Base-by-base conservation (phyloP, 176 grass and related monocot species). In the Juncus effusus region DNA sequence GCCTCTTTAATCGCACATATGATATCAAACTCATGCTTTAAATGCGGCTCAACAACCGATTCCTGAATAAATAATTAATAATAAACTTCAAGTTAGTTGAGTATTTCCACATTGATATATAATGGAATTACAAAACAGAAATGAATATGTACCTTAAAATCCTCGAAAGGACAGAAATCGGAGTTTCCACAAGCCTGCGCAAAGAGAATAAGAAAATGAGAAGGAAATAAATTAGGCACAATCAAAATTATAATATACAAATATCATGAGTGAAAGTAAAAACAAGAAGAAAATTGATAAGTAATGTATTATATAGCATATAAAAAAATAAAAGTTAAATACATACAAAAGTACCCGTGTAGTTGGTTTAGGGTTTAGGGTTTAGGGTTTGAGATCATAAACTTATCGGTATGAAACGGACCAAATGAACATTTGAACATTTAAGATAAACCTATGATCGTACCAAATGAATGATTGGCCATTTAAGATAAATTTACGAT, bases 141-240 rank as follows among this genome's bases (percentile, higher is more conserved):
- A 13, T 35, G 3, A 69, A 9, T 15, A n/a, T 63, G 70, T 84
- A 92, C 94, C 94, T 97, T 92, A 56, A 99, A 99, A 63, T 80
- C 85, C 54, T 99, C 79, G 1, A 93, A 92, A 28, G 75, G 88
- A 50, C 94, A 99, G 45, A 99, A 87, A 78, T 93, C 85, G 41
- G 64, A 92, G 36, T 47, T 1, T 9, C 83, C 69, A 16, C 94
- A 99, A 15, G 88, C 94, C 94, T 99, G 80, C 11, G 40, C 36
- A 38, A 4, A 70, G 11, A 64, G 36, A 10, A 79, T 52, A n/a
- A 72, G n/a, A n/a, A n/a, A n/a, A n/a, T n/a, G n/a, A n/a, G n/a
- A n/a, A n/a, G n/a, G n/a, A 63, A 59, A 39, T 11, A 57, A 41
- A 69, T 37, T 66, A 56, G 50, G 62, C 19, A 9, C 57, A n/a